Percentiles rank a stretch among this genome's conserved stretches.
Conservation (phyloP, 192 early-diverging fungal species). For the Coemansia sp. region DNA sequence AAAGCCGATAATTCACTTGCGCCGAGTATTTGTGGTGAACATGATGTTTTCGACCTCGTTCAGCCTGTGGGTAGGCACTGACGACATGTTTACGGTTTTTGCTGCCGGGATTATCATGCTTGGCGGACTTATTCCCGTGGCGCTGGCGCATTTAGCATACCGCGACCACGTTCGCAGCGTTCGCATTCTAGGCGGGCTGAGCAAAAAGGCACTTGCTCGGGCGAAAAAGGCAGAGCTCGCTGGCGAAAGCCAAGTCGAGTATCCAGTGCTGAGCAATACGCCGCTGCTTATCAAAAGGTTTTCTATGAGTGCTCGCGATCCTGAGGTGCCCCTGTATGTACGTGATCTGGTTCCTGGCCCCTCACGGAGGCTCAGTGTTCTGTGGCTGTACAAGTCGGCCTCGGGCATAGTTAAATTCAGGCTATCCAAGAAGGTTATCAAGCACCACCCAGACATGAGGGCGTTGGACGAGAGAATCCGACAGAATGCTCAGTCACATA, state of each 20-base stretch:
- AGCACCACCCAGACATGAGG: conserved; percentile 40
- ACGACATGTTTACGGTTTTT: conserved; percentile 32
- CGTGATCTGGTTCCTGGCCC: conserved; percentile 34
- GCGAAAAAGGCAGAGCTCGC: conserved; percentile 7
- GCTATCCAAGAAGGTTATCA: conserved; percentile 33
- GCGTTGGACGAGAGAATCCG: conserved; percentile 34
- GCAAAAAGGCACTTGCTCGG: conserved; percentile 3
- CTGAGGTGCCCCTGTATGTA: conserved; percentile 19
- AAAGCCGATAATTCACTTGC: conserved; percentile 22
- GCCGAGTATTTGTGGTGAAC: conserved; percentile 39
- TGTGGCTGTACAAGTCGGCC: conserved; percentile 25
- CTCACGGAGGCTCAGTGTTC: conserved; percentile 24
- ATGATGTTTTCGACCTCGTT: conserved; percentile 21
- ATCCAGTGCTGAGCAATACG: conserved; percentile 26
- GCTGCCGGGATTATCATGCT: conserved; percentile 22
- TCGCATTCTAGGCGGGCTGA: conserved; percentile 32
- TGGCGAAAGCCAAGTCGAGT: conserved; percentile 36
- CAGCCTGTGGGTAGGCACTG: conserved; percentile 25
- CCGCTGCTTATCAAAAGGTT: conserved; percentile 35
- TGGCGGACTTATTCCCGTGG: conserved; percentile 38
- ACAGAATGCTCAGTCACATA: conserved; percentile 9
- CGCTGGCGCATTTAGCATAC: conserved; percentile 25
- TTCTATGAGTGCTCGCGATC: conserved; percentile 21
- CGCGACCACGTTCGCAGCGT: conserved; percentile 35
- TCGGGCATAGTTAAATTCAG: conserved; percentile 12